Conservation (phyloP, 169 alveolate species). For the Plasmodium coatneyi region DNA sequence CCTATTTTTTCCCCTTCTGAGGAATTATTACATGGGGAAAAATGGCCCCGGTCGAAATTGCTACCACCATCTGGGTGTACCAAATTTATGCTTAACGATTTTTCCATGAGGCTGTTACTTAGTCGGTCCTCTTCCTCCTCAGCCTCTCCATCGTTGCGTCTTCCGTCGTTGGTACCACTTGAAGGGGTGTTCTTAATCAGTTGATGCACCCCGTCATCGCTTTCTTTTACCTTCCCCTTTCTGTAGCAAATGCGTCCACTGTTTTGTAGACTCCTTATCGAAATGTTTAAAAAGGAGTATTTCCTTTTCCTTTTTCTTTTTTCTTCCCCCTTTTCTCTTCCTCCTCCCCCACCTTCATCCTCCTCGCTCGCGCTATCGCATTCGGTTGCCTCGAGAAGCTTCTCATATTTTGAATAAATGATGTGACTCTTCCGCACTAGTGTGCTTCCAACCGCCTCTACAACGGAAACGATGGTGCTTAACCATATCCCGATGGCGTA, state of each 20-base stretch:
- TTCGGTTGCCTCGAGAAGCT: background rate
- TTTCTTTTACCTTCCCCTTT: background rate
- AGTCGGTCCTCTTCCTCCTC: background rate
- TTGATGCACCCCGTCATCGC: background rate
- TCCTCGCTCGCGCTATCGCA: background rate
- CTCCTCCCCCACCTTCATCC: background rate
- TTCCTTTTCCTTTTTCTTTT: background rate
- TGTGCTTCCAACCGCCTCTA: conserved; percentile 34
- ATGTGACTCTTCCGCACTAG: conserved; percentile 26
- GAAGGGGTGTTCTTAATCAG: background rate
- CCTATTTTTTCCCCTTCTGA: background rate
- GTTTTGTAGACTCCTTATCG: conserved; percentile 22
- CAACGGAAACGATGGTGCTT: background rate
- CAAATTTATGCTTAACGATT: background rate
- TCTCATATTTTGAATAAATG: conserved; percentile 25
- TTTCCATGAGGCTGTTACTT: background rate
- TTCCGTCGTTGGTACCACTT: background rate
- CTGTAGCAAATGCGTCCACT: background rate
- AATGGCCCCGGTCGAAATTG: background rate
- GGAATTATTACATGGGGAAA: background rate
- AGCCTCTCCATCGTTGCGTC: background rate
- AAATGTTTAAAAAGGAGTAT: conserved; percentile 33
- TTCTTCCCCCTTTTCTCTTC: background rate
- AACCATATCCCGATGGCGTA: conserved; percentile 14
- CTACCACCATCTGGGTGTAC: background rate